Conservation (phyloP, 345 rosid species). For the Gossypium stocksii region DNA sequence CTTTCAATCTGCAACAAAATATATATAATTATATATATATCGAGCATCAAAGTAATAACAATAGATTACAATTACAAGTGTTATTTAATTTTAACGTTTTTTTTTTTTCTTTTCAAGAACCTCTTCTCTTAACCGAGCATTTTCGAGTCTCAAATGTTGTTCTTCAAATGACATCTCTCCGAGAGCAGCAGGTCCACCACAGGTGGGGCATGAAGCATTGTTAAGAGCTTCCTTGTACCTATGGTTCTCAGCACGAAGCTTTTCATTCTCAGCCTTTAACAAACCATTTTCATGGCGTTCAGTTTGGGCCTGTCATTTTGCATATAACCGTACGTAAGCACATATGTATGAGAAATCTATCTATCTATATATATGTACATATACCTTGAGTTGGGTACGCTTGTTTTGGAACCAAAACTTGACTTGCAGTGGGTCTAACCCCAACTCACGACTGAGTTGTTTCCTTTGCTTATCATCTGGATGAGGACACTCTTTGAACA, state of each 20-base stretch:
- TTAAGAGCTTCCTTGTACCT: slow-evolving; percentile 75
- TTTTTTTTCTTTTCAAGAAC: slow-evolving; percentile 21
- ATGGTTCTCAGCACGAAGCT: slow-evolving; percentile 72
- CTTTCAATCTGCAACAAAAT: slow-evolving; percentile 57
- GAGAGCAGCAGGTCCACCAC: slow-evolving; percentile 78
- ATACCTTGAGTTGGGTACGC: slow-evolving; percentile 96
- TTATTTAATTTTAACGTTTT: too few species aligned
- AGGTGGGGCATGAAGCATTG: slow-evolving; percentile 77
- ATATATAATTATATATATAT: not conserved
- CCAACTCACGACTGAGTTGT: slow-evolving; percentile 70
- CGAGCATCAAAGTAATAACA: not conserved
- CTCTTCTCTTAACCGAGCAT: slow-evolving; percentile 84
- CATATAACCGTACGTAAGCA: too few species aligned
- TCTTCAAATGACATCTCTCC: slow-evolving; percentile 99
- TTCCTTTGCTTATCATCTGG: slow-evolving; percentile 98
- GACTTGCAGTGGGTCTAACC: slow-evolving; percentile 77
- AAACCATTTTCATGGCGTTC: slow-evolving; percentile 79
- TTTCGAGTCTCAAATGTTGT: slow-evolving; percentile 88
- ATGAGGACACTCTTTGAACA: slow-evolving; percentile 91
- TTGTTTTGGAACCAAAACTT: slow-evolving; percentile 99
- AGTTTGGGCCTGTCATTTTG: slow-evolving; percentile 60
- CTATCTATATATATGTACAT: not conserved
- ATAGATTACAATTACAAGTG: too few species aligned
- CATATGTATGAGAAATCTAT: too few species aligned
- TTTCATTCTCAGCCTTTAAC: slow-evolving; percentile 79